Percentiles rank a stretch among this genome's conserved stretches.
Conservation (phyloP, 768 basidiomycete genomes). For the Leccinum boreale region DNA sequence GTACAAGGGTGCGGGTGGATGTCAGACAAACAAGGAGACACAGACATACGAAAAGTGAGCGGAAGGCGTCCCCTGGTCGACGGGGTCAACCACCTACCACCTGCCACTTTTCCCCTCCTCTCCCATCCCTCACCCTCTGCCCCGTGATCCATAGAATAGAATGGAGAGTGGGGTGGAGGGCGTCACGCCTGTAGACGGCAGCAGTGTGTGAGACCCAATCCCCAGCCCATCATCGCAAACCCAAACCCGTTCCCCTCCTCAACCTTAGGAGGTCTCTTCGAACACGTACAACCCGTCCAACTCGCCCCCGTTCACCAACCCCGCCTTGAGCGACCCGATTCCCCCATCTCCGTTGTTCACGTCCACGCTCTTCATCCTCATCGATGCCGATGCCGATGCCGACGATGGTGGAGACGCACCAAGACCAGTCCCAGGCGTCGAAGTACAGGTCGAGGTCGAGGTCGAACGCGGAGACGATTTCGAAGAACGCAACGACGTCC, state of each 20-base stretch:
- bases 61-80: not conserved
- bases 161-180: not conserved
- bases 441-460: not conserved
- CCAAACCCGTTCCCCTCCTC: not conserved
- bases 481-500: not conserved
- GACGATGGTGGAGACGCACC: slow-evolving; percentile 3
- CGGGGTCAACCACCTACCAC: not conserved
- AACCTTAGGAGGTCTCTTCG: slow-evolving; percentile 17
- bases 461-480: slow-evolving; percentile 9
- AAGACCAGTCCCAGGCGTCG: slow-evolving; percentile 10
- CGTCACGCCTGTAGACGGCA: not conserved
- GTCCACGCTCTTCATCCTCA: slow-evolving; percentile 17
- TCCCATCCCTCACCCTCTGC: not conserved
- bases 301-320: slow-evolving; percentile 30
- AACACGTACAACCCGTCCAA: slow-evolving; percentile 32
- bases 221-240: not conserved
- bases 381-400: slow-evolving; percentile 23
- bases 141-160: not conserved
- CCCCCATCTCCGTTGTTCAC: slow-evolving; percentile 15
- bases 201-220: not conserved
- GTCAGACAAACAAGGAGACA: not conserved
- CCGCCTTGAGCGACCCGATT: slow-evolving; percentile 22
- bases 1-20: not conserved
- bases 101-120: not conserved
- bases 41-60: not conserved